A percentile compares a stretch with the other conserved stretches of the same genome.
These are phyloP conservation scores for Athelia sp. DNA, from an alignment of 1,284 basidiomycete genomes.

Conservation along the genomic window DNA sequence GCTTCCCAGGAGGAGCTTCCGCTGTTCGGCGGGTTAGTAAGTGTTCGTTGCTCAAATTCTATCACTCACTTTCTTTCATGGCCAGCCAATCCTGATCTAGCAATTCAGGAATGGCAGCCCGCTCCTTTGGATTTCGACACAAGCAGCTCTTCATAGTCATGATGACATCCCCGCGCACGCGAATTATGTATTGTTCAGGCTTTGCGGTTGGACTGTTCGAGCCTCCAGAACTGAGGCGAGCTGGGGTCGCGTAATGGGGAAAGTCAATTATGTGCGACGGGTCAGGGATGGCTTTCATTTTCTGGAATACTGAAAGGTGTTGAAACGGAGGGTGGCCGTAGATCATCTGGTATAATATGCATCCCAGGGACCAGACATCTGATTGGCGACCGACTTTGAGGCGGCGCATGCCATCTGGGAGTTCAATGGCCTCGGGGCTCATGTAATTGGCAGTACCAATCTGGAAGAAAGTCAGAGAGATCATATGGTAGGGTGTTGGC, in stretches of 20 bases:
- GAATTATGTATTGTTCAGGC: slow-evolving; percentile 58
- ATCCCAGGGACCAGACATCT: slow-evolving; percentile 97
- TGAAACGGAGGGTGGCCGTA: slow-evolving; percentile 94
- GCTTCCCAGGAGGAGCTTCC: slow-evolving; percentile 21
- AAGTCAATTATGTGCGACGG: slow-evolving; percentile 68
- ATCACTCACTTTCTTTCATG: slow-evolving; percentile 43
- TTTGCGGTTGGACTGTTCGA: slow-evolving; percentile 36
- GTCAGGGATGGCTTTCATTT: slow-evolving; percentile 87
- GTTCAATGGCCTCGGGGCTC: slow-evolving; percentile 90
- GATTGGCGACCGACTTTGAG: slow-evolving; percentile 83
- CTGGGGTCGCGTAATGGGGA: slow-evolving; percentile 56
- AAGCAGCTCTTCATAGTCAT: slow-evolving; percentile 74
- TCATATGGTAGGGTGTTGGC: background rate
- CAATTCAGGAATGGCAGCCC: slow-evolving; percentile 78
- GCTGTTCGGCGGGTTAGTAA: slow-evolving; percentile 15
- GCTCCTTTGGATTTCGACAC: slow-evolving; percentile 66
- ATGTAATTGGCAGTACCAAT: slow-evolving; percentile 95
- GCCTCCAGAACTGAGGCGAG: slow-evolving; percentile 24
- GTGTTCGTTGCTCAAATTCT: slow-evolving; percentile 1
- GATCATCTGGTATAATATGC: slow-evolving; percentile 97
- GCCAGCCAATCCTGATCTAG: slow-evolving; percentile 64
- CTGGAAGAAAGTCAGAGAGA: slow-evolving; percentile 29
- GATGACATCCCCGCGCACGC: slow-evolving; percentile 67
- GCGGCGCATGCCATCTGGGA: slow-evolving; percentile 71
- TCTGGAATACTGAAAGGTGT: slow-evolving; percentile 75